A percentile compares a stretch with the other conserved stretches of the same genome.
These are phyloP conservation scores for Stylosanthes scabra DNA, from an alignment of 331 rosid genomes.

Conservation along the genomic window DNA sequence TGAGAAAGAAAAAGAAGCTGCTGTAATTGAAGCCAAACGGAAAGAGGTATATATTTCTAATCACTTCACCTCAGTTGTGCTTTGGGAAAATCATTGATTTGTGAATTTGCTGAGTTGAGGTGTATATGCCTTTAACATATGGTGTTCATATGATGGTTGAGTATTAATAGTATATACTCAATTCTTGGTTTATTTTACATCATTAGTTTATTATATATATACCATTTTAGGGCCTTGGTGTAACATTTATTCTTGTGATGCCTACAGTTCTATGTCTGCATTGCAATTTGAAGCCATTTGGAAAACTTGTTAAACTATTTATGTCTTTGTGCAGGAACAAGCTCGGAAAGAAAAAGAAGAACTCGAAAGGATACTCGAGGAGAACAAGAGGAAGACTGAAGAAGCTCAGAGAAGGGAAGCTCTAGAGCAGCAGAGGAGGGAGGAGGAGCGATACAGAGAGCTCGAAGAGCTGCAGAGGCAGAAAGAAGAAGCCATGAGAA, in stretches of 20 bases:
- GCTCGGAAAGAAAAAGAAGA: slow-evolving; percentile 79
- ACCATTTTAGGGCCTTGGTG: neutral
- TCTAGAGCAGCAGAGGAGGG: slow-evolving; percentile 86
- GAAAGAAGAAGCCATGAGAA: slow-evolving; percentile 86
- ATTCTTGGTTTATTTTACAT: neutral
- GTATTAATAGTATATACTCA: neutral
- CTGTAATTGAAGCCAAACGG: slow-evolving; percentile 74
- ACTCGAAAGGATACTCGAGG: slow-evolving; percentile 85
- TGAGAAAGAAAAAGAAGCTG: slow-evolving; percentile 87
- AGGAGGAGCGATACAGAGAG: slow-evolving; percentile 94
- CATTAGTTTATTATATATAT: neutral
- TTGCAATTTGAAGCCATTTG: slow-evolving; percentile 9
- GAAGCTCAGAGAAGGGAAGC: slow-evolving; percentile 94
- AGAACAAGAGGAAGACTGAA: slow-evolving; percentile 79
- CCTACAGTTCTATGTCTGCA: slow-evolving; percentile 3
- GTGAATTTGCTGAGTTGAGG: neutral
- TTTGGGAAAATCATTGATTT: neutral
- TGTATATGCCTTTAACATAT: neutral
- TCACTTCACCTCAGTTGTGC: slow-evolving; percentile 5
- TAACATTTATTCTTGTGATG: neutral
- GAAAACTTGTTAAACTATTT: neutral
- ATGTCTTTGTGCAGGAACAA: slow-evolving; percentile 66
- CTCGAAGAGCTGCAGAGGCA: slow-evolving; percentile 96
- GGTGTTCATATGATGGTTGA: neutral
- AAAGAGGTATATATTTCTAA: slow-evolving; percentile 70